phyloP scores from a whole-genome alignment of 345 rosid species.

The Angophora floribunda region DNA sequence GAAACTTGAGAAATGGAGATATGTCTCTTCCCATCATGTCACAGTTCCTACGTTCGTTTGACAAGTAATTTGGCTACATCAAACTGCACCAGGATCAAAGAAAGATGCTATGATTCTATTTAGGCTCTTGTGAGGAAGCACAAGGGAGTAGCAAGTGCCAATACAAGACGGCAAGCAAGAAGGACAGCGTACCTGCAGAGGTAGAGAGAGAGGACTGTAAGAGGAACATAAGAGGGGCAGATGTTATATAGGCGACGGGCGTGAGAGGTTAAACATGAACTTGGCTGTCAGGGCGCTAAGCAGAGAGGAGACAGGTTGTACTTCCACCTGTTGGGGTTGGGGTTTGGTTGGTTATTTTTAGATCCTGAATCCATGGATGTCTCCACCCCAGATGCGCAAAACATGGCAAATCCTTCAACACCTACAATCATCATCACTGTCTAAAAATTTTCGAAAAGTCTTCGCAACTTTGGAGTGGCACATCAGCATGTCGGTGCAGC shows the following conservation, averaged over 20 bases:
- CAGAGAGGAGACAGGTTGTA: background rate
- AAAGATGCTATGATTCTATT: background rate
- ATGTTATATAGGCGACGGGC: background rate
- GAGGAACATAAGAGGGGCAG: background rate
- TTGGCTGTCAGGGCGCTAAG: background rate
- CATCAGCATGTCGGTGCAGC: background rate
- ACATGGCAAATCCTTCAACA: background rate
- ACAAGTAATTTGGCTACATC: background rate
- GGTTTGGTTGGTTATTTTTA: background rate
- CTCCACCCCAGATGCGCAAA: background rate
- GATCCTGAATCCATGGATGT: background rate
- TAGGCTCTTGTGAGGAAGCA: background rate
- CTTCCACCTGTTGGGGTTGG: background rate
- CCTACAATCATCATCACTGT: background rate
- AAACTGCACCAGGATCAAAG: background rate
- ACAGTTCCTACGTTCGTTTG: background rate
- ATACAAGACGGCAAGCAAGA: background rate
- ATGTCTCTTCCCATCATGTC: background rate
- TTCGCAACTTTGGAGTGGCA: background rate
- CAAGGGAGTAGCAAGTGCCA: background rate
- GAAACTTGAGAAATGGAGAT: background rate
- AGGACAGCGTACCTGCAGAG: background rate
- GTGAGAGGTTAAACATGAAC: background rate
- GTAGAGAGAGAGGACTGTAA: background rate
- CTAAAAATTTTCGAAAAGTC: background rate